These are phyloP conservation scores for Combretum micranthum DNA, from an alignment of 345 rosid species.

Conservation along the genomic window DNA sequence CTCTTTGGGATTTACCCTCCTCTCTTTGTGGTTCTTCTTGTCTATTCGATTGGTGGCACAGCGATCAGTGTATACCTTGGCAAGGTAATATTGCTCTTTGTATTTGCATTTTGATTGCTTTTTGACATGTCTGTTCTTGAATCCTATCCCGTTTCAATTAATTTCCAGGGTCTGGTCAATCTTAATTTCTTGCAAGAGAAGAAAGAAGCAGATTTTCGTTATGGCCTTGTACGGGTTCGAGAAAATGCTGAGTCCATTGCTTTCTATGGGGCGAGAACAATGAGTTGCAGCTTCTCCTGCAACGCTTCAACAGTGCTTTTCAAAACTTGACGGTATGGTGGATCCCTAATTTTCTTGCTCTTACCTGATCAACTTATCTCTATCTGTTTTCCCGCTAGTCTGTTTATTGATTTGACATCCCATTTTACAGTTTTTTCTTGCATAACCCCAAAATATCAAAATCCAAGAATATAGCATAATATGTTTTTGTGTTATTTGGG, in stretches of 20 bases:
- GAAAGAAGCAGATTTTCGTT: constrained; percentile 96
- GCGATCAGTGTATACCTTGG: constrained; percentile 78
- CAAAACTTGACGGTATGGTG: constrained; percentile 63
- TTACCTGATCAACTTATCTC: background rate
- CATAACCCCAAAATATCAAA: too few species aligned
- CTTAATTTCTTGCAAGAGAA: constrained; percentile 97
- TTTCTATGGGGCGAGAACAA: constrained; percentile 92
- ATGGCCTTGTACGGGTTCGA: constrained; percentile 91
- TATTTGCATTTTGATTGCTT: background rate
- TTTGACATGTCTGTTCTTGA: background rate
- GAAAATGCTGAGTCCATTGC: constrained; percentile 98
- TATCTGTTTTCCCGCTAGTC: too few species aligned
- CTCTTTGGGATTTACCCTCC: constrained; percentile 89
- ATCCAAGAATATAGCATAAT: too few species aligned
- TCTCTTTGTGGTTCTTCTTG: constrained; percentile 65
- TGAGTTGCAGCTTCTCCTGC: constrained; percentile 80
- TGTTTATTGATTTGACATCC: too few species aligned
- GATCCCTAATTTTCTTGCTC: constrained; percentile 10
- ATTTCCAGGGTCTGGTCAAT: constrained; percentile 62
- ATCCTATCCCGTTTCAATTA: background rate
- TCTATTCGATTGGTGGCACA: constrained; percentile 85
- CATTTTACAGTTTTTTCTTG: too few species aligned
- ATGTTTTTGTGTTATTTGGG: too few species aligned
- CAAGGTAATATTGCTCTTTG: constrained; percentile 38
- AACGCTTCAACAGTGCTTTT: constrained; percentile 84